Evolutionary conservation across 2,329 filamentous ascomycete genomes (phyloP), one percentile per base, ranked within the genome.

Genomic region (Exutisphaerella laricina): DNA sequence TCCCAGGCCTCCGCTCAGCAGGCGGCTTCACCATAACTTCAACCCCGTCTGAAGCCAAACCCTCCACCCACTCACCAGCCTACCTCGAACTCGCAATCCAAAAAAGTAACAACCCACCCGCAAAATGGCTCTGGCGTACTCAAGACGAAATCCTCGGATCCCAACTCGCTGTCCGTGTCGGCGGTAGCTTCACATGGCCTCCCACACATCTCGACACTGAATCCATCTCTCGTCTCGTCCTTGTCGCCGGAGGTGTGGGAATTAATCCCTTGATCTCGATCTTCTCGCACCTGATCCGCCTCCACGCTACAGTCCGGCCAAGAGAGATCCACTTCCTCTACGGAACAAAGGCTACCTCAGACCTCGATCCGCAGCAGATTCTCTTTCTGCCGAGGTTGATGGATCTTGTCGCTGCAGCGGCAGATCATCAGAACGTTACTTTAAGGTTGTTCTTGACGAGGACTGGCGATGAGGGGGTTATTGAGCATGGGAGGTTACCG

Each of bases 21-120:
- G 88, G 88, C 23, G 88, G 88, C 45, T 95, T 94, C 70, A 94
- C 88, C 30, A 84, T 94, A 51, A 90, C 87, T 5, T 92, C 85
- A 1, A 69, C 83, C 0, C 87, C 87, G 0, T 67, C 72, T 41
- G 54, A 60, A 43, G 61, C 59, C 2, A 43, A 39, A 22, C 58
- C 60, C 1, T 52, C 35, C 5, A 43, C 28, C 1, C 43, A 56
- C 30, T 48, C 47, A 3, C 39, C 49, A 21, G 66, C 67, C 1
- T 85, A 82, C 62, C 66, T 94, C 34, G 88, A 94, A 62, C 75
- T 94, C 4, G 88, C 88, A 0, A 75, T 94, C 16, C 85, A 92
- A 58, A 69, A 74, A 21, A 84, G 84, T 1, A 66, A 69, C 1
- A 94, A 88, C 55, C 82, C 84, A 0, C 73, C 84, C 0, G 86